Evolutionary conservation across 1,139 yeast genomes (phyloP).

Genomic region (Geotrichum klebahnii): DNA sequence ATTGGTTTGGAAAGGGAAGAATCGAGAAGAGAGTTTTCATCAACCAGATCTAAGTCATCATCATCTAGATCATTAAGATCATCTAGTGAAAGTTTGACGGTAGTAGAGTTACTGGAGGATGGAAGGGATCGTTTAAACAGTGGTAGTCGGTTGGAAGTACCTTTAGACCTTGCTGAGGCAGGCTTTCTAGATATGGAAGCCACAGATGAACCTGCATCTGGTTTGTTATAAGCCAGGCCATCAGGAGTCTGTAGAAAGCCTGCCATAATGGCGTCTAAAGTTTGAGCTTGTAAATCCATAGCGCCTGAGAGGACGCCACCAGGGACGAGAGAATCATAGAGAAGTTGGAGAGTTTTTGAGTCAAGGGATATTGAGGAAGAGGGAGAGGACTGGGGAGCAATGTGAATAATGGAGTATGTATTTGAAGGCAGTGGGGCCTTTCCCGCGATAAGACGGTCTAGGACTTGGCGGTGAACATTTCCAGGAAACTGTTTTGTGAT

Average conservation of each 20-base stretch:
- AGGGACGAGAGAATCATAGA: conserved; percentile 44
- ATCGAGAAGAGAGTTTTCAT: conserved; percentile 34
- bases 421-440: conserved; percentile 48
- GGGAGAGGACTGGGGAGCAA: conserved; percentile 60
- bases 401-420: conserved; percentile 51
- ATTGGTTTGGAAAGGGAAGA: conserved; percentile 40
- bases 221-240: conserved; percentile 29
- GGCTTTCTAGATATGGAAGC: conserved; percentile 5
- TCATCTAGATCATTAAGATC: conserved; percentile 46
- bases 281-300: conserved; percentile 44
- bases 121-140: conserved; percentile 14
- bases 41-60: conserved; percentile 47
- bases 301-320: conserved; percentile 53
- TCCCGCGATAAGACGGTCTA: conserved; percentile 62
- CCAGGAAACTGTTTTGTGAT: conserved; percentile 14
- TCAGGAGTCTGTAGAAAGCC: conserved; percentile 53
- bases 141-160: conserved; percentile 12
- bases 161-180: conserved; percentile 18
- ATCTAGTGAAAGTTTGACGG: conserved; percentile 40
- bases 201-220: not conserved
- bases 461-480: conserved; percentile 52
- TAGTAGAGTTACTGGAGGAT: no score
- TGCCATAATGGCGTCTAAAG: conserved; percentile 56
- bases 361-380: conserved; percentile 44
- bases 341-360: conserved; percentile 42